These are phyloP conservation scores for Exophiala sp. DNA, from an alignment of 2,329 filamentous ascomycete genomes.

Conservation along the genomic window DNA sequence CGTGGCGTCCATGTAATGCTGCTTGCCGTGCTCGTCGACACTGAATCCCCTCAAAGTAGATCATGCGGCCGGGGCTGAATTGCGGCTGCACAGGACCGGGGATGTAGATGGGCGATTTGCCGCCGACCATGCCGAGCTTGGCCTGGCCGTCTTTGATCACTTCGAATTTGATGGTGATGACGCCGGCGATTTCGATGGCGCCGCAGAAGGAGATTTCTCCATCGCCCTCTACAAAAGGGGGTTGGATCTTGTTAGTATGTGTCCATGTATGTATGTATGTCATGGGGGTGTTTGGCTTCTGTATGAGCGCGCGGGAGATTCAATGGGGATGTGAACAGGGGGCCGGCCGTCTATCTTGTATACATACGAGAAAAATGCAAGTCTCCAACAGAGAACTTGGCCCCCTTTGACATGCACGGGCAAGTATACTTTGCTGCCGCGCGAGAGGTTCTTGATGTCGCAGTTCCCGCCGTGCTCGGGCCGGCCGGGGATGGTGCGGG, in stretches of 20 bases:
- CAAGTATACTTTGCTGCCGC: slow-evolving; percentile 76
- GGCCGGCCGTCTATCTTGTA: background rate
- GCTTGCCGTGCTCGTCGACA: slow-evolving; percentile 80
- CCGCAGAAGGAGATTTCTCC: slow-evolving; percentile 85
- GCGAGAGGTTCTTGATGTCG: slow-evolving; percentile 79
- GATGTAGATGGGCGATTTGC: slow-evolving; percentile 74
- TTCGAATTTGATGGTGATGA: slow-evolving; percentile 84
- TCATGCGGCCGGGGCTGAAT: slow-evolving; percentile 72
- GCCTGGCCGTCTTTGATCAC: slow-evolving; percentile 76
- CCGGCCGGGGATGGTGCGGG: slow-evolving; percentile 74
- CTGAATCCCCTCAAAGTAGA: slow-evolving; percentile 78
- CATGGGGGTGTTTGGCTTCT: too few species aligned
- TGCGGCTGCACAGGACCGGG: slow-evolving; percentile 83
- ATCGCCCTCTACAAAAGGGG: slow-evolving; percentile 58
- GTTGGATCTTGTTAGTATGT: background rate
- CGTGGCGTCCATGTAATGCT: slow-evolving; percentile 81
- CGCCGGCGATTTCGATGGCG: slow-evolving; percentile 89
- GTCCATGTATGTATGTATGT: too few species aligned
- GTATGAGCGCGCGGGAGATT: background rate
- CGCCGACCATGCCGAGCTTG: slow-evolving; percentile 56
- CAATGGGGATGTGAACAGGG: too few species aligned
- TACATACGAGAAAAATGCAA: slow-evolving; percentile 66
- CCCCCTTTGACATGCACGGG: slow-evolving; percentile 78
- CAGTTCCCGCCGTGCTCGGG: slow-evolving; percentile 88
- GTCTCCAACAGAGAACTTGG: slow-evolving; percentile 86